Evolutionary conservation across 2,329 filamentous ascomycete genomes (phyloP).

Genomic region (Botrytis pseudocinerea): DNA sequence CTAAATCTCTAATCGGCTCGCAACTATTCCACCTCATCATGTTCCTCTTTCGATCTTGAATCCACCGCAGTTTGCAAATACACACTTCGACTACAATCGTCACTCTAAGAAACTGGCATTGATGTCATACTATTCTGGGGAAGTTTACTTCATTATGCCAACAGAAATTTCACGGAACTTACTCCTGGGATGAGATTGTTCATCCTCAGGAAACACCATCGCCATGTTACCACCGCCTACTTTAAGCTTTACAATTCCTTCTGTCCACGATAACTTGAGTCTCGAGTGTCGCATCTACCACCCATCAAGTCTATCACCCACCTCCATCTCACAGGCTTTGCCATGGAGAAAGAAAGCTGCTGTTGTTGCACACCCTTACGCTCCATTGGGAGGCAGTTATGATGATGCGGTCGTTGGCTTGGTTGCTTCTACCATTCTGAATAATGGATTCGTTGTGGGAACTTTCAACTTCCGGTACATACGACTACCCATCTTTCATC

Average conservation of each 20-base stretch:
- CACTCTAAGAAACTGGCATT: neutral
- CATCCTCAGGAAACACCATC: conserved; percentile 23
- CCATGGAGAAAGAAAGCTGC: conserved; percentile 51
- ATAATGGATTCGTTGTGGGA: conserved; percentile 70
- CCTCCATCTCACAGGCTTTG: conserved; percentile 28
- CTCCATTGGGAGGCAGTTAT: conserved; percentile 79
- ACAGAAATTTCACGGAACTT: conserved; percentile 3
- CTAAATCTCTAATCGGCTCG: neutral
- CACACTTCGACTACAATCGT: neutral
- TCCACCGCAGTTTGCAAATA: neutral
- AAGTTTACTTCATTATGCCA: conserved; percentile 15
- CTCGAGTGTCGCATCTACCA: conserved; percentile 86
- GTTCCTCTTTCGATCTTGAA: neutral
- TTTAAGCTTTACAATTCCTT: conserved; percentile 76
- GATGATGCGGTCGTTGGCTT: conserved; percentile 79
- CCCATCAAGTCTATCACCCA: conserved; percentile 49
- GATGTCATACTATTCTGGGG: neutral
- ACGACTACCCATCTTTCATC: neutral
- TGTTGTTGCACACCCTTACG: conserved; percentile 87
- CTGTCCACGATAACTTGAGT: conserved; percentile 72
- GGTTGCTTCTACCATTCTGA: conserved; percentile 59
- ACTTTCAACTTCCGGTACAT: conserved; percentile 89
- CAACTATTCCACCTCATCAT: neutral
- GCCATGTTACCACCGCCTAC: conserved; percentile 57
- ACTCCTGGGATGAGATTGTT: conserved; percentile 30